Conservation (phyloP, 371 early-diverging fungal genomes). For the Rhizopus sp. region DNA sequence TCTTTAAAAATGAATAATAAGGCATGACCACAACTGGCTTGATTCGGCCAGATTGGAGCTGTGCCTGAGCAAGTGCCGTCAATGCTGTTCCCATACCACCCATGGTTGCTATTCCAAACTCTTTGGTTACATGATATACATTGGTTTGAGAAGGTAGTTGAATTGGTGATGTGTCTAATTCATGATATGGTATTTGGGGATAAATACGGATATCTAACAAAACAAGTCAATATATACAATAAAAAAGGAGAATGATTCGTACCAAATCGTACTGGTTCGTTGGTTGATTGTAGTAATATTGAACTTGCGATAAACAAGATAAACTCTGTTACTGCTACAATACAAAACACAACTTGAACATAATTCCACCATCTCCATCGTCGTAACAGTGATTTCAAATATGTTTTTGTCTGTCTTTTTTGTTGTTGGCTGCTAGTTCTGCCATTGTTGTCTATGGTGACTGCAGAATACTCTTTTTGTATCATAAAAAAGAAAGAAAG, state of each 20-base stretch:
- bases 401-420: background rate
- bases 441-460: background rate
- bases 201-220: constrained; percentile 27
- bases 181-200: constrained; percentile 50
- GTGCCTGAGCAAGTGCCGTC: constrained; percentile 60
- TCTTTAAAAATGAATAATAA: constrained; percentile 55
- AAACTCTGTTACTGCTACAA: constrained; percentile 8
- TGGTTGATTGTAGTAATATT: constrained; percentile 3
- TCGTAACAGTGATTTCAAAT: background rate
- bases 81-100: constrained; percentile 63
- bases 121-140: constrained; percentile 50
- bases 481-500: constrained; percentile 2
- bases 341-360: background rate
- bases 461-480: constrained; percentile 2
- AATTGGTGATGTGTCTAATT: constrained; percentile 42
- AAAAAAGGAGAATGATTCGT: background rate
- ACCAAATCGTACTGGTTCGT: constrained; percentile 20
- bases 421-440: background rate
- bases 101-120: constrained; percentile 56
- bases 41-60: constrained; percentile 48
- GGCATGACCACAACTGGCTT: constrained; percentile 62
- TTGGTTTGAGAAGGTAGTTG: constrained; percentile 15
- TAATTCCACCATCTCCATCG: constrained; percentile 26
- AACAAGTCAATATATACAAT: constrained; percentile 9
- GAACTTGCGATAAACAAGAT: constrained; percentile 9